Conservation (phyloP, 768 basidiomycete species). For the Omphalotus guepiniiformis region DNA sequence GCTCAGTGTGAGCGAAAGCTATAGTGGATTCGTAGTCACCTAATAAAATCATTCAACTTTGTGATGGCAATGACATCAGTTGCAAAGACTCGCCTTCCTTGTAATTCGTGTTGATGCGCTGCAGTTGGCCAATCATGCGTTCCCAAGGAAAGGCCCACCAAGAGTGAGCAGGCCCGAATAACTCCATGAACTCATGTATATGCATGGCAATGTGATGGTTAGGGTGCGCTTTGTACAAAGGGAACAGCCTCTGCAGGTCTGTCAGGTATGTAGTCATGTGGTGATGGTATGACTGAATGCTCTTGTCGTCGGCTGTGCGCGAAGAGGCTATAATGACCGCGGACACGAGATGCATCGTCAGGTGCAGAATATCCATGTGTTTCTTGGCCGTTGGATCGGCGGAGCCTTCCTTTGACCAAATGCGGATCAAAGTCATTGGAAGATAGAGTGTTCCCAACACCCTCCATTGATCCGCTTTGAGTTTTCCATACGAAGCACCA, state of each 20-base stretch:
- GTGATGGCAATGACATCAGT: background rate
- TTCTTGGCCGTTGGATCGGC: too few species aligned
- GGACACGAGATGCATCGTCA: background rate
- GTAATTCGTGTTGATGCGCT: conserved; percentile 16
- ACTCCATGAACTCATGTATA: conserved; percentile 11
- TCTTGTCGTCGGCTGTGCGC: background rate
- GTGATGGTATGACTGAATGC: background rate
- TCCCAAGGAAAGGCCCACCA: conserved; percentile 29
- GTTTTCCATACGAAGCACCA: conserved; percentile 8
- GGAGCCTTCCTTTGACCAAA: background rate
- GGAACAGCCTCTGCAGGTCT: conserved; percentile 4
- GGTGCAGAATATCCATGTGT: background rate
- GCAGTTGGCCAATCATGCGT: conserved; percentile 18
- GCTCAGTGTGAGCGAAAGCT: background rate
- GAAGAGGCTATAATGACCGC: background rate
- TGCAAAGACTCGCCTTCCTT: conserved; percentile 14
- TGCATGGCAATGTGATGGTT: conserved; percentile 21
- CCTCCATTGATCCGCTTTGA: conserved; percentile 13
- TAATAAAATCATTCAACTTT: background rate
- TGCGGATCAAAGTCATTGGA: background rate
- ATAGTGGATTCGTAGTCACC: background rate
- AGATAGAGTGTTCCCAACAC: background rate
- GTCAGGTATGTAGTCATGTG: background rate
- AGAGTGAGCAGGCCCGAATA: conserved; percentile 22
- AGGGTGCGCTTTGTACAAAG: background rate